Percentiles rank a stretch among this genome's conserved stretches.
phyloP scores from a whole-genome alignment of 1,139 yeast species.

The Groenewaldozyma sp. region DNA sequence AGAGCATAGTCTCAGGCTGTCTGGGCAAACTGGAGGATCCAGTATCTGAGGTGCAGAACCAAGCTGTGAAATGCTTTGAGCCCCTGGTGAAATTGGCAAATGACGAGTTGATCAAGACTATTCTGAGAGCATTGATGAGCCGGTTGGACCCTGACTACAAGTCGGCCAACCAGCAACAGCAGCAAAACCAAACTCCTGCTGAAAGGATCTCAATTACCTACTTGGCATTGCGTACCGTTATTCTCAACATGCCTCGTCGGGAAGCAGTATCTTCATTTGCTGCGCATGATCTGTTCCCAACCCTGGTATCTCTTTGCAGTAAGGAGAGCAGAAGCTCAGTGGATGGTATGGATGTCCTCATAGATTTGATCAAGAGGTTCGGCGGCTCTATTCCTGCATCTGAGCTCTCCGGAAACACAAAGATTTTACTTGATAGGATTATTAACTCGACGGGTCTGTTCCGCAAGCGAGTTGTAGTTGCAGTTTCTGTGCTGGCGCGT shows the following conservation, averaged over 20 bases:
- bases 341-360: conserved; percentile 56
- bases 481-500: conserved; percentile 41
- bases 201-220: conserved; percentile 42
- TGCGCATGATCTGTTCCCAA: conserved; percentile 28
- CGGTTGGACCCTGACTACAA: neutral
- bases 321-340: conserved; percentile 28
- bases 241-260: conserved; percentile 33
- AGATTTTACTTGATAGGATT: conserved; percentile 19
- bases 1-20: conserved; percentile 40
- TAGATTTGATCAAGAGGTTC: conserved; percentile 47
- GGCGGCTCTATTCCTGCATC: conserved; percentile 40
- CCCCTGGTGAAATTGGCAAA: conserved; percentile 28
- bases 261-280: conserved; percentile 28
- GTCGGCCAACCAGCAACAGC: conserved; percentile 5
- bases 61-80: conserved; percentile 51
- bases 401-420: conserved; percentile 35
- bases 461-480: conserved; percentile 39
- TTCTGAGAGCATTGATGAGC: conserved; percentile 12
- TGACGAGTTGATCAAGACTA: conserved; percentile 15
- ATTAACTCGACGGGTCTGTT: conserved; percentile 23
- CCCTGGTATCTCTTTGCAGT: conserved; percentile 18
- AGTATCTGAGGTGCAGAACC: conserved; percentile 70
- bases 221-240: conserved; percentile 59
- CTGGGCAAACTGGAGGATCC: conserved; percentile 51
- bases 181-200: conserved; percentile 10